Evolutionary conservation across 345 rosid genomes (phyloP), one percentile per base, ranked within the genome.

Genomic region (Arabidopsis suecica): DNA sequence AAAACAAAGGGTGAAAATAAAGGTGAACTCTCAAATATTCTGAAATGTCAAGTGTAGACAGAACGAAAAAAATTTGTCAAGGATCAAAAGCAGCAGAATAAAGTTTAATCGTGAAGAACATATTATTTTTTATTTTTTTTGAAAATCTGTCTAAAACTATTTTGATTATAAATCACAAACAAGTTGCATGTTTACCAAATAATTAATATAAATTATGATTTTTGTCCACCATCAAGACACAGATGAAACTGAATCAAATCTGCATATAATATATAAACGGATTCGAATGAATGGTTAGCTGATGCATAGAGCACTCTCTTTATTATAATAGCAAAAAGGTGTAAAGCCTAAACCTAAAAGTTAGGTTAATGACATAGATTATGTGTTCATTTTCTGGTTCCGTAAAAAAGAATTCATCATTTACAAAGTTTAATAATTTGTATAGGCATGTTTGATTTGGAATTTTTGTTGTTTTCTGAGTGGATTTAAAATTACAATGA

Each of bases 211-310:
- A 36, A 9, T 37, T 5, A 58, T 33, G 1, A 16, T 16, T 28
- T 13, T 2, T 5, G 3, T 38, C 47, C 16, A 10, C 32, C 65
- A 60, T 10, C 20, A 20, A 38, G 20, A 34, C 4, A 34, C 18
- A 0, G 25, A 34, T 10, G 12, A 49, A 20, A 58, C 20, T 0
- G 53, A 61, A 49, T 60, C 59, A 60, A 11, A 72, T 49, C 68
- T 50, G 51, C 51, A 47, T 22, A 54, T 53, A 42, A 55, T 64
- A 73, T 18, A 12, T 0, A 45, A 16, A 16, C 18, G 18, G 18
- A 16, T 16, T 16, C 3, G 71, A 73, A 55, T 65, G 57, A 64
- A 74, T 65, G 56, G 71, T 57, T 56, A 65, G 78, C 72, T 74
- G 78, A 74, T 44, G 65, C 78, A 65, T 41, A 74, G 20, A 45